A percentile compares a stretch with the other conserved stretches of the same genome.
Evolutionary conservation across 2,329 filamentous ascomycete genomes (phyloP).

Genomic region (Ophiostoma ips): DNA sequence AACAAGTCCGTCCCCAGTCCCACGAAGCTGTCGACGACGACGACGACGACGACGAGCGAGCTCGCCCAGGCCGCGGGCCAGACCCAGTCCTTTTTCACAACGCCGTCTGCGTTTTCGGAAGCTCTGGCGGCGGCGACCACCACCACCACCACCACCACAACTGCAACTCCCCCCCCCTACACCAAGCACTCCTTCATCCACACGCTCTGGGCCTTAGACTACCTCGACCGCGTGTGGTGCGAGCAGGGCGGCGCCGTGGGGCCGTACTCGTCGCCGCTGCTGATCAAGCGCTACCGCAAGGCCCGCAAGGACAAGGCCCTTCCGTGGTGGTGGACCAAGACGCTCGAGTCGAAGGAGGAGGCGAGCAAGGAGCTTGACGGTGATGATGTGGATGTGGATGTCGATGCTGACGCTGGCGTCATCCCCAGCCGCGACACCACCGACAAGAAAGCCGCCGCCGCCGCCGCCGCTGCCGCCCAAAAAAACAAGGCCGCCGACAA

Average conservation of each 20-base stretch:
- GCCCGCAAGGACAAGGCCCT: neutral
- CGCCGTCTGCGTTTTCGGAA: neutral
- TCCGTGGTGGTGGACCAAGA: neutral
- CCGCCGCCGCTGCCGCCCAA: too few relatives aligned
- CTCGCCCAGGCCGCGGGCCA: too few relatives aligned
- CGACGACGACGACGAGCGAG: too few relatives aligned
- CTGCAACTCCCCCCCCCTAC: neutral
- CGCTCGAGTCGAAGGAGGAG: neutral
- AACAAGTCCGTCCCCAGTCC: too few relatives aligned
- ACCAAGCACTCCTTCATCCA: constrained; percentile 11
- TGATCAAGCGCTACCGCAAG: neutral
- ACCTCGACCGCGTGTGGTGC: constrained; percentile 17
- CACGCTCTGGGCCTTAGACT: constrained; percentile 17
- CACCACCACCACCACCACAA: neutral
- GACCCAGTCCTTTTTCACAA: neutral
- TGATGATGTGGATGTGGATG: neutral
- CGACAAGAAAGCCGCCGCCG: neutral
- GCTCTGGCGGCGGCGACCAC: neutral
- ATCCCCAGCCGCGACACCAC: neutral
- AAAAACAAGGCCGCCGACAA: neutral
- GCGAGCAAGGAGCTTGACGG: neutral
- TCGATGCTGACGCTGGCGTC: neutral
- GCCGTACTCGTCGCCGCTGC: constrained; percentile 18
- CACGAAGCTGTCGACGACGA: too few relatives aligned
- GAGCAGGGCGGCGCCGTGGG: constrained; percentile 12